These are phyloP conservation scores for Aspergillus pseudoviridinutans DNA, from an alignment of 2,329 filamentous ascomycete species.

Conservation along the genomic window DNA sequence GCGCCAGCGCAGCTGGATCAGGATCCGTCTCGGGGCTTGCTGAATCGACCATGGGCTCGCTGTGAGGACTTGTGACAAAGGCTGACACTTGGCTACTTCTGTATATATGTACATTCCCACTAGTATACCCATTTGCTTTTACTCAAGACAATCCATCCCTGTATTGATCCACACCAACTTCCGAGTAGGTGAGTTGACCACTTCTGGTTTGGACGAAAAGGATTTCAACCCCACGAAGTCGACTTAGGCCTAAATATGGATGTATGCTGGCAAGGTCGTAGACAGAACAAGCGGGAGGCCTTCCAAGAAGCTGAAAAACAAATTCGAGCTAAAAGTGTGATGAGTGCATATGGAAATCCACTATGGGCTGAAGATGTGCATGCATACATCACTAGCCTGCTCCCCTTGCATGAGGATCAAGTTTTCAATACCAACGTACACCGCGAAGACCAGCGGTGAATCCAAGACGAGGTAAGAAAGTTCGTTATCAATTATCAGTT, in stretches of 20 bases:
- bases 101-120: constrained; percentile 12
- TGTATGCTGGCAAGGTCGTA: background rate
- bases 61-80: constrained; percentile 4
- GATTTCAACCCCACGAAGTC: background rate
- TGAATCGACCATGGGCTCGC: constrained; percentile 15
- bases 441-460: background rate
- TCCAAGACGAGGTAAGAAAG: background rate
- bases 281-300: background rate
- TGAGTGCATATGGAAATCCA: background rate
- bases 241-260: background rate
- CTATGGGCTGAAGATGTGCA: background rate
- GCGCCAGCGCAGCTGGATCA: constrained; percentile 13
- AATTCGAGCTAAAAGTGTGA: background rate
- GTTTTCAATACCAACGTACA: background rate
- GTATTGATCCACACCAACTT: background rate
- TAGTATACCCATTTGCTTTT: constrained; percentile 16
- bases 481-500: background rate
- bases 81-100: background rate
- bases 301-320: background rate
- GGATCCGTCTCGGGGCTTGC: constrained; percentile 9
- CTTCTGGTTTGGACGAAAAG: background rate
- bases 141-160: background rate
- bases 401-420: background rate
- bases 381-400: background rate
- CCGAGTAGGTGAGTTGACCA: background rate